These are phyloP conservation scores for Rhodomyrtus psidioides DNA, from an alignment of 441 rosid species.

Conservation along the genomic window DNA sequence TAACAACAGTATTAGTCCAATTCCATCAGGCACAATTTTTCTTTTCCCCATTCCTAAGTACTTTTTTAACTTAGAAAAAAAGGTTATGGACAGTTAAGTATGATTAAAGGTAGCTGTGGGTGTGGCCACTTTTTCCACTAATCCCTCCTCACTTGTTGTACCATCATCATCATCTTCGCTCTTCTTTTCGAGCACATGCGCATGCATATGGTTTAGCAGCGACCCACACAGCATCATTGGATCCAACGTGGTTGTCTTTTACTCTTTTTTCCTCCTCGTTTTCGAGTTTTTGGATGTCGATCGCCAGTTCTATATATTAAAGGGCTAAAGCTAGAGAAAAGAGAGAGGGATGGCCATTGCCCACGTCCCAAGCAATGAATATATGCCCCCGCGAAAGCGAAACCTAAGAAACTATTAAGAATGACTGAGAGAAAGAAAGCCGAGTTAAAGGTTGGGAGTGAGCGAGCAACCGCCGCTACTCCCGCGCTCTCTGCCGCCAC, in stretches of 20 bases:
- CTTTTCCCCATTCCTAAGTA: no score
- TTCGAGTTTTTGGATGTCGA: background rate
- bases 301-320: background rate
- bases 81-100: background rate
- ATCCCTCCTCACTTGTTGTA: background rate
- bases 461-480: background rate
- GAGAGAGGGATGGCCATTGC: background rate
- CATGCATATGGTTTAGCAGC: background rate
- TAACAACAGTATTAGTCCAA: no score
- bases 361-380: background rate
- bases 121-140: background rate
- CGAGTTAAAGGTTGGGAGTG: background rate
- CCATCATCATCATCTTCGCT: background rate
- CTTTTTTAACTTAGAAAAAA: no score
- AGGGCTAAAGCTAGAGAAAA: background rate
- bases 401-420: background rate
- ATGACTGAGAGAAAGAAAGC: background rate
- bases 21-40: no score
- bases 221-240: background rate
- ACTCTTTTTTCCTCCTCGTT: background rate
- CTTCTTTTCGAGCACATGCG: background rate
- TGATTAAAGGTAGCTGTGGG: background rate
- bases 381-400: background rate
- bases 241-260: background rate
- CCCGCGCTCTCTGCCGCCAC: background rate